phyloP scores from a whole-genome alignment of 2,329 filamentous ascomycete genomes.

The Calonectria pseudoturangicola region DNA sequence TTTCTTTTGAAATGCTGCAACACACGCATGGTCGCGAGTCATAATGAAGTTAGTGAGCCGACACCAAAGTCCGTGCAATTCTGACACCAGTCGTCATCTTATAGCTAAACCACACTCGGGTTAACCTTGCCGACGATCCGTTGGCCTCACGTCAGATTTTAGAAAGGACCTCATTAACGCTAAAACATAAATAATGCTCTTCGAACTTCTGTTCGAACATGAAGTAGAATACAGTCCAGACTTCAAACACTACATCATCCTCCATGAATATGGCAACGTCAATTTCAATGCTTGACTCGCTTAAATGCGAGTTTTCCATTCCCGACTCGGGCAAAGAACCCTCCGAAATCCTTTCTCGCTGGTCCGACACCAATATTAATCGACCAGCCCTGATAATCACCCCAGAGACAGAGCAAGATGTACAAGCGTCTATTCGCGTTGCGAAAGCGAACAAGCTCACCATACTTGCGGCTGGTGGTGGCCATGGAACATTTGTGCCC shows the following conservation, averaged over 20 bases:
- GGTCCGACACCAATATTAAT: slow-evolving; percentile 56
- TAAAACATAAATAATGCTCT: background rate
- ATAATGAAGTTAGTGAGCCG: background rate
- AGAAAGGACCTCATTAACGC: background rate
- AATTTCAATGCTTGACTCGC: slow-evolving; percentile 15
- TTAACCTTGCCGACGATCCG: background rate
- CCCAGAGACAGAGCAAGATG: slow-evolving; percentile 55
- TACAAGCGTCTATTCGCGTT: slow-evolving; percentile 52
- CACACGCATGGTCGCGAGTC: background rate
- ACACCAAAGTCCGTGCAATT: background rate
- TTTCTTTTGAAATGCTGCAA: background rate
- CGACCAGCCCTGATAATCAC: slow-evolving; percentile 55
- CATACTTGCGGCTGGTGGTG: slow-evolving; percentile 56
- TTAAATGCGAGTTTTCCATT: slow-evolving; percentile 36
- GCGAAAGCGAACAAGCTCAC: slow-evolving; percentile 55
- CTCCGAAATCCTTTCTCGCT: slow-evolving; percentile 47
- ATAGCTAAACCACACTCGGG: background rate
- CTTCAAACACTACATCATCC: too few relatives aligned
- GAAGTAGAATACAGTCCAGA: background rate
- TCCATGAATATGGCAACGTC: slow-evolving; percentile 31
- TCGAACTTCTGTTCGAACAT: background rate
- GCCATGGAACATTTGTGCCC: slow-evolving; percentile 57
- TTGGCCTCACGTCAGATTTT: slow-evolving; percentile 26
- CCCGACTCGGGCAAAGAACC: background rate
- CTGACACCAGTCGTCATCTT: background rate